A percentile compares a stretch with the other conserved stretches of the same genome.
phyloP scores from a whole-genome alignment of 805 yeast genomes.

The Metschnikowia proteae region DNA sequence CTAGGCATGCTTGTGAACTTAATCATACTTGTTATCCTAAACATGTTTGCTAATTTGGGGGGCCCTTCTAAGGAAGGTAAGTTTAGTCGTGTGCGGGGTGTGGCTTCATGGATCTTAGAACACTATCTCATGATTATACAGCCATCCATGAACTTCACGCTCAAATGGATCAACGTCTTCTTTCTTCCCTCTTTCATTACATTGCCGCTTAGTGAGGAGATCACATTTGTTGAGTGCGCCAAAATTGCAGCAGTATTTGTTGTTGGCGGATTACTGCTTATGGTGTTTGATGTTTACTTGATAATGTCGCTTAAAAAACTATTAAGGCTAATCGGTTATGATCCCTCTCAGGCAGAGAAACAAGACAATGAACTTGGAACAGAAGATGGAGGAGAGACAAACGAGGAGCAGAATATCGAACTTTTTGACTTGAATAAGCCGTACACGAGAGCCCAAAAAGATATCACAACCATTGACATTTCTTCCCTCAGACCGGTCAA shows the following conservation, averaged over 20 bases:
- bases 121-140: constrained; percentile 41
- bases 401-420: constrained; percentile 11
- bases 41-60: constrained; percentile 15
- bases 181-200: constrained; percentile 76
- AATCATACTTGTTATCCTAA: constrained; percentile 38
- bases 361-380: constrained; percentile 8
- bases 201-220: constrained; percentile 62
- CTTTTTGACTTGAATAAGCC: constrained; percentile 6
- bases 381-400: constrained; percentile 15
- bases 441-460: constrained; percentile 23
- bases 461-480: constrained; percentile 39
- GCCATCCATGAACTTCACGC: constrained; percentile 63
- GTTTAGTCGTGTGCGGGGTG: constrained; percentile 1
- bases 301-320: constrained; percentile 26
- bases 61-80: not conserved
- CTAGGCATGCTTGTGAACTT: constrained; percentile 63
- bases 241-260: constrained; percentile 72
- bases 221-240: constrained; percentile 63
- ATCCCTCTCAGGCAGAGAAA: constrained; percentile 8
- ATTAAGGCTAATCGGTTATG: constrained; percentile 8
- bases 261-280: constrained; percentile 52
- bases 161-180: constrained; percentile 75
- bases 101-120: constrained; percentile 23
- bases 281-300: constrained; percentile 43
- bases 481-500: constrained; percentile 4